Base-by-base conservation (phyloP, 352 stramenopile species). In the Thraustochytrium sp. region DNA sequence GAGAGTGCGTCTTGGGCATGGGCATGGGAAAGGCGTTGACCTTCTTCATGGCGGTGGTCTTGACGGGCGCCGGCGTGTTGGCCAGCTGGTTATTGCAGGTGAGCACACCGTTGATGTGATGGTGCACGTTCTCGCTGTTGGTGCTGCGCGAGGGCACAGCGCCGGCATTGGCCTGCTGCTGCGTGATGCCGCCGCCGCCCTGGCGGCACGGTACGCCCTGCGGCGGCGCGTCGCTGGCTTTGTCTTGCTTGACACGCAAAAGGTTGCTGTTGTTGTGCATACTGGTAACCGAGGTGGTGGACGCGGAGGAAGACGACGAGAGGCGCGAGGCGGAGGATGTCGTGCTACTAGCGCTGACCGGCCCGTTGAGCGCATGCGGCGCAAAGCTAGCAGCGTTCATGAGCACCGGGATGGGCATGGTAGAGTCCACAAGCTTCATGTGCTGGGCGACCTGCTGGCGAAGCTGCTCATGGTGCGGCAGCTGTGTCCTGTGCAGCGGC, bases 381-480 rank as follows among this genome's bases (percentile, higher is more conserved):
- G n/a, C n/a, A n/a, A n/a, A n/a, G n/a, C n/a, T 26, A 31, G 4
- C 51, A 16, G 51, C 9, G 16, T 13, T 13, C 9, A 26, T 59
- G 51, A 5, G 9, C 16, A 59, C 11, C 26, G 9, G 26, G 0
- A n/a, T 5, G 21, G 2, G 21, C 51, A 34, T 13, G 16, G 51
- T 34, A 29, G 59, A 29, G 0, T 46, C 31, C 18, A 9, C 26
- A 23, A 55, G 29, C 72, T 82, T 82, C 46, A 76, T 82, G 8
- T 82, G 72, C 37, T 55, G 72, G 13, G 72, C 72, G 11, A 82
- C 72, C 40, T 82, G 37, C 4, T 40, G 72, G 9, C 54, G 48
- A 0, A 82, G 53, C 26, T 26, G 31, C 53, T 82, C 72, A 55
- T 82, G 72, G 37, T 82, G 54, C 11, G 72, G 72, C 23, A 51